Conservation (phyloP, 805 yeast genomes). For the Saturnispora silvae region DNA sequence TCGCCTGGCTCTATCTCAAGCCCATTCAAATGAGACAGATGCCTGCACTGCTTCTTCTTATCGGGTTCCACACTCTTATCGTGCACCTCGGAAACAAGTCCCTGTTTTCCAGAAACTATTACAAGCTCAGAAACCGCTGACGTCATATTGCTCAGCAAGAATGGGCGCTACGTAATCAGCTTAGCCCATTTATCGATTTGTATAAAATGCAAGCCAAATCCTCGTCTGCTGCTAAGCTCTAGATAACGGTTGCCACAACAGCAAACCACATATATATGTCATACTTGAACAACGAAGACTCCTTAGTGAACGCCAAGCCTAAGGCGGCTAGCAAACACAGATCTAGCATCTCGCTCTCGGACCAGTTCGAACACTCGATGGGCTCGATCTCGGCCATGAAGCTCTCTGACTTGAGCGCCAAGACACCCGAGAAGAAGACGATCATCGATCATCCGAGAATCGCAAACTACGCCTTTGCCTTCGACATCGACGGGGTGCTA, state of each 20-base stretch:
- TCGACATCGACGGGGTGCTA: constrained; percentile 88
- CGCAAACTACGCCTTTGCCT: constrained; percentile 81
- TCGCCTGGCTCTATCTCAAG: no score
- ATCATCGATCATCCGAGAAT: constrained; percentile 62
- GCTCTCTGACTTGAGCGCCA: constrained; percentile 5
- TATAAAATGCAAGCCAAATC: no score
- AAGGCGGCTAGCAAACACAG: constrained; percentile 51
- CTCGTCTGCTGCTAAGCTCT: no score
- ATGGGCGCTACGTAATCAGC: no score
- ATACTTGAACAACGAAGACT: constrained; percentile 59
- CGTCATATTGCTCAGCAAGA: no score
- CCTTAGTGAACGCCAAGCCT: constrained; percentile 54
- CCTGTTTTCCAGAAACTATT: constrained; percentile 18
- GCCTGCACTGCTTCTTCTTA: constrained; percentile 16
- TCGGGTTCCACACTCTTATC: constrained; percentile 15
- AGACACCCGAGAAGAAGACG: constrained; percentile 33
- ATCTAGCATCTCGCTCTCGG: constrained; percentile 57
- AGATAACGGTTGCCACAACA: no score
- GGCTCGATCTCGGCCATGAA: neutral
- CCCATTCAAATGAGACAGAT: no score
- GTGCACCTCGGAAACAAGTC: constrained; percentile 21
- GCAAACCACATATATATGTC: no score
- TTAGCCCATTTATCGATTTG: no score
- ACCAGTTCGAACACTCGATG: constrained; percentile 46
- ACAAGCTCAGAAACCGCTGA: constrained; percentile 13